Percentiles rank a stretch among this genome's conserved stretches.
Conservation (phyloP, 2,329 filamentous ascomycete species). For the Xylaria sp. region DNA sequence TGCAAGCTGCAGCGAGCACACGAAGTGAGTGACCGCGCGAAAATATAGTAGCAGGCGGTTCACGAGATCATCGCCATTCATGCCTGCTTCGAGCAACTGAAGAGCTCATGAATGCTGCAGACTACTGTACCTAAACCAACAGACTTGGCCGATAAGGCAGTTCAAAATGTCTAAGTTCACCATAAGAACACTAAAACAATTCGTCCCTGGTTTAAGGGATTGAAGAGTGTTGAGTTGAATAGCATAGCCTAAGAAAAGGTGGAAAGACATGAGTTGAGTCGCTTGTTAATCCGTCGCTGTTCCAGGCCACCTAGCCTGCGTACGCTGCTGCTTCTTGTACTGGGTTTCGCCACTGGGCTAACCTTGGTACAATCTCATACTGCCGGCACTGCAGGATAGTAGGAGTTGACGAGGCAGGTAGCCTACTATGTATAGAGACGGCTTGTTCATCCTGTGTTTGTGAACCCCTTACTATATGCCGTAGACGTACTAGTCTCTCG, state of each 20-base stretch:
- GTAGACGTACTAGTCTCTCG: slow-evolving; percentile 10
- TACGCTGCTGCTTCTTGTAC: background rate
- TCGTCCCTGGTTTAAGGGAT: background rate
- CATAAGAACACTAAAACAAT: background rate
- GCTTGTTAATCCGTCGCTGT: background rate
- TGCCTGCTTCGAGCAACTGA: slow-evolving; percentile 22
- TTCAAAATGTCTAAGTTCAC: slow-evolving; percentile 7
- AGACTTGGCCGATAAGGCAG: slow-evolving; percentile 17
- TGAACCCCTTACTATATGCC: background rate
- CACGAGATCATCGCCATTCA: slow-evolving; percentile 13
- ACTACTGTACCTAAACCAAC: background rate
- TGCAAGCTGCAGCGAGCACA: background rate
- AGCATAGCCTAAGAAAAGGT: background rate
- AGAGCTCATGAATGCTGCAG: slow-evolving; percentile 1
- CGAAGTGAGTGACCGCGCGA: background rate
- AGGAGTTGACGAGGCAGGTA: background rate
- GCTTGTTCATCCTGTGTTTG: slow-evolving; percentile 7
- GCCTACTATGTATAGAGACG: background rate
- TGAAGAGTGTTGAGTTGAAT: background rate
- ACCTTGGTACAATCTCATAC: background rate
- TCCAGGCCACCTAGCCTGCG: background rate
- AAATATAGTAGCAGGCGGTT: background rate
- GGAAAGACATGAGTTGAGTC: slow-evolving; percentile 5
- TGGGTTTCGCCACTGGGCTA: background rate
- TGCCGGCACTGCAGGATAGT: no score